Base-by-base conservation (phyloP, 441 rosid genomes). In the Eutrema salsugineum region DNA sequence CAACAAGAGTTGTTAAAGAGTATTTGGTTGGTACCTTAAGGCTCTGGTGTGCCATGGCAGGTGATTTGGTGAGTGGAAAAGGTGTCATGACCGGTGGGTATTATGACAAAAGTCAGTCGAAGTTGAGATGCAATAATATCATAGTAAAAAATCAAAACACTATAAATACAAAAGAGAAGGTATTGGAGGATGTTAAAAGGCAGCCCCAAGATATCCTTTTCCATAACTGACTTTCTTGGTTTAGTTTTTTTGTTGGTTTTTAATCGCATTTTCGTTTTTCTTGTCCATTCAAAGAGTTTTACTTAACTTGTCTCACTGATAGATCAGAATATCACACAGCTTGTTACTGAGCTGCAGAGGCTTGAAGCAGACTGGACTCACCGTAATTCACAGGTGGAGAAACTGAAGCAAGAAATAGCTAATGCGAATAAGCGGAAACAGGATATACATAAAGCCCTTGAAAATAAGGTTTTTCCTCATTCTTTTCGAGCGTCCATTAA, bases 21-120 rank as follows among this genome's bases (percentile, higher is more conserved):
- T 20, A 20, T 66, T 57, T 65, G 28, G 44, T 11, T 69, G 60
- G 56, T 63, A 69, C 56, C 70, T 79, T 60, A 54, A 44, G 64
- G 63, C 40, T 79, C 66, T 59, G 60, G 59, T 83, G 57, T 73
- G 65, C 68, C 80, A 49, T 71, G 68, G 76, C 78, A 95, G 99
- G 99, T 83, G 99, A 95, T 78, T 98, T 93, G 88, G 99, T 95
- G 73, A 93, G 99, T 88, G 88, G 91, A 87, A 95, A 93, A 81
- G 99, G 99, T 71, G 95, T 97, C 51, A 95, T 95, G 99, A 95
- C 99, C 0, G 98, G 97, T 62, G 99, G 99, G 43, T 95, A 89
- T 83, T 95, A 95, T 81, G 99, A 95, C 79, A 83, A 87, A 73
- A 85, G 94, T 71, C 99, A 98, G 72, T 95, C 99, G 68, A 95